These are phyloP conservation scores for Persicaria tinctoria DNA, from an alignment of 148 eudicot genomes.

Conservation along the genomic window DNA sequence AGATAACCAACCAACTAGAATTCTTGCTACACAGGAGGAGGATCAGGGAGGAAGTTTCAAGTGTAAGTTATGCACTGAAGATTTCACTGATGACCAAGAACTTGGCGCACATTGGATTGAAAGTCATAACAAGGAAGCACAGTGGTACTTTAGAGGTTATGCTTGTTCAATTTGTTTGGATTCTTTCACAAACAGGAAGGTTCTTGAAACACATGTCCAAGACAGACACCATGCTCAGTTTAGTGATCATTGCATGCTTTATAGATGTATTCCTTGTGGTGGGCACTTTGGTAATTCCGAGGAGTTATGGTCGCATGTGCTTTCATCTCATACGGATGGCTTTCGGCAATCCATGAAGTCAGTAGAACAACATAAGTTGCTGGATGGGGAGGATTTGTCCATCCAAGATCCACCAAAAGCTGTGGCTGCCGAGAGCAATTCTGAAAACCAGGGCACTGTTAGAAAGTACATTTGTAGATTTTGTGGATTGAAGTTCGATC, in stretches of 20 bases:
- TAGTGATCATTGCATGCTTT: constrained; percentile 89
- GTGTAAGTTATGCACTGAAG: constrained; percentile 71
- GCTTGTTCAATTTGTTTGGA: constrained; percentile 96
- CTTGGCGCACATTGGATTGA: constrained; percentile 82
- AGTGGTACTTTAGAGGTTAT: constrained; percentile 89
- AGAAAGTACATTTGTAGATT: constrained; percentile 67
- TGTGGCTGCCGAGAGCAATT: constrained; percentile 27
- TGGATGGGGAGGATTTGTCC: constrained; percentile 23
- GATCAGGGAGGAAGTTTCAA: constrained; percentile 35
- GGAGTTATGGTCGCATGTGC: constrained; percentile 83
- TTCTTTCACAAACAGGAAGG: constrained; percentile 85
- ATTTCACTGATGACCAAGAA: constrained; percentile 47
- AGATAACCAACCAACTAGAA: constrained; percentile 23
- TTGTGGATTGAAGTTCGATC: constrained; percentile 90
- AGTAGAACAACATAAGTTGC: constrained; percentile 15
- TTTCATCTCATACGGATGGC: constrained; percentile 57
- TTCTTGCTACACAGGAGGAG: constrained; percentile 26
- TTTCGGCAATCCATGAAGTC: constrained; percentile 40
- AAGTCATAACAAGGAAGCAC: constrained; percentile 89
- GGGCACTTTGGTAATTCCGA: constrained; percentile 79
- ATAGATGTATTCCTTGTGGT: constrained; percentile 86
- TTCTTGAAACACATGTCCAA: constrained; percentile 85
- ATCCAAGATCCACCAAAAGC: constrained; percentile 24
- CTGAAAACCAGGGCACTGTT: constrained; percentile 34
- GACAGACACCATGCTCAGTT: constrained; percentile 86